Evolutionary conservation across 192 early-diverging fungal species (phyloP).

Genomic region (Podila horticola): DNA sequence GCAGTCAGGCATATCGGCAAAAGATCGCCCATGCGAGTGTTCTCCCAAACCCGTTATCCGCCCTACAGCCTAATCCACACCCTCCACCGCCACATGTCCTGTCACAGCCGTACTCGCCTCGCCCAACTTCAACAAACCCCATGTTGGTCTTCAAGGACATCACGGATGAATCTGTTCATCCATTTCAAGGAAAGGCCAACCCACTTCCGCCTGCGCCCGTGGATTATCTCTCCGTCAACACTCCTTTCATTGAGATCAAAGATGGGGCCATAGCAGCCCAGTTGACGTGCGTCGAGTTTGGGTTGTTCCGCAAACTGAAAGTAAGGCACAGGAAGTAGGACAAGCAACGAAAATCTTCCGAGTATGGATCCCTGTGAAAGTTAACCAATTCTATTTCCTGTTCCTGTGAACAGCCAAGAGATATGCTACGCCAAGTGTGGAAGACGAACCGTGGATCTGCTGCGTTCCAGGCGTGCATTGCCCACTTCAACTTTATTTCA

Average conservation of each 20-base stretch:
- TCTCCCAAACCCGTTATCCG: neutral
- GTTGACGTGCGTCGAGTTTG: conserved; percentile 70
- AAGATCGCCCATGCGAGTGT: neutral
- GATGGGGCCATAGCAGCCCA: conserved; percentile 71
- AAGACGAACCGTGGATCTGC: conserved; percentile 45
- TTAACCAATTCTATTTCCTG: neutral
- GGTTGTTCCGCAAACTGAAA: conserved; percentile 72
- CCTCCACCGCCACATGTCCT: neutral
- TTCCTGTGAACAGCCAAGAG: conserved; percentile 57
- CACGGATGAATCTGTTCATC: conserved; percentile 1
- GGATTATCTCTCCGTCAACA: conserved; percentile 16
- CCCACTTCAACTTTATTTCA: conserved; percentile 78
- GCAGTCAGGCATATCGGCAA: conserved; percentile 39
- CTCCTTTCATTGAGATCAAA: conserved; percentile 65
- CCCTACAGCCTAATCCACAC: neutral
- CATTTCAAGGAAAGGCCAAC: neutral
- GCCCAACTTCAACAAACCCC: conserved; percentile 4
- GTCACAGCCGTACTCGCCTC: neutral
- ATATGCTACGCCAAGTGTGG: conserved; percentile 70
- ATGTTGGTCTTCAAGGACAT: conserved; percentile 18
- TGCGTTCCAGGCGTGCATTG: conserved; percentile 67
- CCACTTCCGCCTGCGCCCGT: neutral
- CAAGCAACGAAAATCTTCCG: too few relatives aligned
- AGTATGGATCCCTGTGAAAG: too few relatives aligned
- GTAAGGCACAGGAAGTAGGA: conserved; percentile 26